A percentile compares a stretch with the other conserved stretches of the same genome.
Evolutionary conservation across 108 stramenopile genomes (phyloP).

Genomic region (Skeletonema marinoi): DNA sequence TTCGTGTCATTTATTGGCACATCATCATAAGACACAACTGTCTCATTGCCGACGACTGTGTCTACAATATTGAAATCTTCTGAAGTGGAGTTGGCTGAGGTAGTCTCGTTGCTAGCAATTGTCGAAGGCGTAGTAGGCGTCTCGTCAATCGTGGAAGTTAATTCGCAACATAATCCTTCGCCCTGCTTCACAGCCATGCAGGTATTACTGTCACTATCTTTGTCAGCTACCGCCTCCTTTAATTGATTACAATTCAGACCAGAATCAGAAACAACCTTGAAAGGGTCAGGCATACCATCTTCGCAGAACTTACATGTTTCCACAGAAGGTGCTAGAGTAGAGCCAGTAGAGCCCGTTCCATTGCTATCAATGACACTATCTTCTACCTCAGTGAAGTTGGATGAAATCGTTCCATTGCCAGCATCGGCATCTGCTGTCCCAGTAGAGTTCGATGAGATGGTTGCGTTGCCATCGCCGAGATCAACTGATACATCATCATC

Average conservation of each 20-base stretch:
- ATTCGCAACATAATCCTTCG: not conserved
- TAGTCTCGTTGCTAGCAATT: too few species aligned
- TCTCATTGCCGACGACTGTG: not conserved
- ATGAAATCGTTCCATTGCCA: not conserved
- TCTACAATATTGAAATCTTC: not conserved
- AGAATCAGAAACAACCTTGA: not conserved
- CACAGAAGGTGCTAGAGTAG: not conserved
- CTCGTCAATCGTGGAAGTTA: not conserved
- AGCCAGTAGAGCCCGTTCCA: not conserved
- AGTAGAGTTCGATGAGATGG: not conserved
- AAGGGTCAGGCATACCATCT: not conserved
- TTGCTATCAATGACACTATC: not conserved
- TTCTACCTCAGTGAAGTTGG: conserved; percentile 5
- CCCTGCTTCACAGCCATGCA: not conserved
- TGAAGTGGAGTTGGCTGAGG: too few species aligned
- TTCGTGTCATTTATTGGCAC: too few species aligned
- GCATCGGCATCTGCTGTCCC: not conserved
- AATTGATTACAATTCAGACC: not conserved
- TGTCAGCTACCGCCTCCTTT: not conserved
- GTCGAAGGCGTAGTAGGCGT: not conserved
- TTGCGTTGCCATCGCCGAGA: not conserved
- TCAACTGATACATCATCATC: too few species aligned
- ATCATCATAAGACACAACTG: too few species aligned
- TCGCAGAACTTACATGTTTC: not conserved
- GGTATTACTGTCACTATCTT: not conserved